Evolutionary conservation across 108 stramenopile species (phyloP), one percentile per base, ranked within the genome.

Genomic region (Cyclostephanos tholiformis): DNA sequence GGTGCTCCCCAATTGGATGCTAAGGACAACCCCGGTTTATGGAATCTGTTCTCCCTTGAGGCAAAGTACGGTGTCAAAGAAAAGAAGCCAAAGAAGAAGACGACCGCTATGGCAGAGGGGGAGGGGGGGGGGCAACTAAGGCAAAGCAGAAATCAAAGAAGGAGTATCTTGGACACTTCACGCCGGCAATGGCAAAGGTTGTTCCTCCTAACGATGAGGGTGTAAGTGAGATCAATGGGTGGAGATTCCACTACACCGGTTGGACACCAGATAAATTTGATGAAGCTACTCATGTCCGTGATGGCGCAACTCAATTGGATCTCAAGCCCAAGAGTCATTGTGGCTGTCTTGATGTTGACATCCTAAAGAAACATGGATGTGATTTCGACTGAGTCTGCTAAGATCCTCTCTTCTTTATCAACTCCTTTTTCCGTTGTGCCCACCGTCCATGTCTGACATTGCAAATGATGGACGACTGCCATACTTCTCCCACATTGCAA

Each of bases 351-450:
- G 58, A 59, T 17, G 58, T 59, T 17, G 32, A 59, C 8, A 16
- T 59, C 13, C 17, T 59, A 1, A 32, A 32, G 58, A 59, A 59
- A 32, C 58, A 59, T 59, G 58, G 58, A 32, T 59, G 29, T 27
- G 9, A 59, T 59, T 8, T 9, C 0, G 7, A 29, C 5, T 30
- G 58, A 7, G 26, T 32, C 2, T 0, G 32, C 29, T 8, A 59
- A 4, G 26, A 26, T 8, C 23, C 53, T 55, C 51, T 52, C 1
- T 65, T 65, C 19, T 74, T 74, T n/a, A 27, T 63, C 63, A 17
- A n/a, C n/a, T n/a, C n/a, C n/a, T n/a, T n/a, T n/a, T n/a, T n/a
- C n/a, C n/a, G n/a, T n/a, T n/a, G n/a, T 63, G 71, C 13, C 19
- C 38, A 10, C 36, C 61, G 12, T 2, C 9, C 2, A 6, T 39